Conservation (phyloP, 257 asterid genomes). For the Perilla frutescens region DNA sequence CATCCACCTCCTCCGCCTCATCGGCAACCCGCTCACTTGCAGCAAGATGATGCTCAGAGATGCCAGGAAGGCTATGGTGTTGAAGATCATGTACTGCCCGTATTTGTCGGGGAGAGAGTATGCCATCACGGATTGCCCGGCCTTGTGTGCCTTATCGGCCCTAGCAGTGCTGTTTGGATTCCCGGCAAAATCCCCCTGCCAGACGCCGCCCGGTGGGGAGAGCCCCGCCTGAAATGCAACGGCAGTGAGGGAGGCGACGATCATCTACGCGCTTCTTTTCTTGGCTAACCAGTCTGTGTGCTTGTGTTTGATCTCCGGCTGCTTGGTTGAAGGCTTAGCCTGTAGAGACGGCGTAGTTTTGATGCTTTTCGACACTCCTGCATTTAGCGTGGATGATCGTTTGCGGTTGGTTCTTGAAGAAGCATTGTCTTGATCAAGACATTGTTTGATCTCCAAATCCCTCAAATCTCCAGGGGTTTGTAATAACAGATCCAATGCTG, state of each 20-base stretch:
- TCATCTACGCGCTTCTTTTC: conserved; percentile 44
- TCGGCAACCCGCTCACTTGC: conserved; percentile 49
- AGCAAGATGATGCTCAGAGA: conserved; percentile 45
- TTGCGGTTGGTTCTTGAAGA: too few relatives aligned
- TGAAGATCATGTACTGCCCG: conserved; percentile 37
- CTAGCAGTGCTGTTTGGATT: conserved; percentile 30
- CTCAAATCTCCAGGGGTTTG: conserved; percentile 42
- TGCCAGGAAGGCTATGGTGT: conserved; percentile 45
- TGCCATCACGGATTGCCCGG: conserved; percentile 49
- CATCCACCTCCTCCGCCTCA: conserved; percentile 39
- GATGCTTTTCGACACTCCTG: not conserved
- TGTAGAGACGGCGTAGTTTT: not conserved
- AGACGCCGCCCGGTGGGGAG: conserved; percentile 51
- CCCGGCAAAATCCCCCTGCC: conserved; percentile 41
- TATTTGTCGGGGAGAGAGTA: conserved; percentile 25
- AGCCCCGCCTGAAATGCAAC: conserved; percentile 49
- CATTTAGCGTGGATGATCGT: too few relatives aligned
- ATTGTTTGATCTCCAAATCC: conserved; percentile 41
- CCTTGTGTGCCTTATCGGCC: conserved; percentile 23
- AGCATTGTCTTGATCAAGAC: conserved; percentile 26
- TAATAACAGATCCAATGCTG: conserved; percentile 36
- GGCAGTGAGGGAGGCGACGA: conserved; percentile 50
- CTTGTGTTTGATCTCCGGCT: conserved; percentile 20
- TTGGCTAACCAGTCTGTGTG: conserved; percentile 47
- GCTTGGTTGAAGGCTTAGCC: not conserved